Evolutionary conservation across 2,329 filamentous ascomycete genomes (phyloP), one percentile per base, ranked within the genome.

Genomic region (Parastagonospora avenae): DNA sequence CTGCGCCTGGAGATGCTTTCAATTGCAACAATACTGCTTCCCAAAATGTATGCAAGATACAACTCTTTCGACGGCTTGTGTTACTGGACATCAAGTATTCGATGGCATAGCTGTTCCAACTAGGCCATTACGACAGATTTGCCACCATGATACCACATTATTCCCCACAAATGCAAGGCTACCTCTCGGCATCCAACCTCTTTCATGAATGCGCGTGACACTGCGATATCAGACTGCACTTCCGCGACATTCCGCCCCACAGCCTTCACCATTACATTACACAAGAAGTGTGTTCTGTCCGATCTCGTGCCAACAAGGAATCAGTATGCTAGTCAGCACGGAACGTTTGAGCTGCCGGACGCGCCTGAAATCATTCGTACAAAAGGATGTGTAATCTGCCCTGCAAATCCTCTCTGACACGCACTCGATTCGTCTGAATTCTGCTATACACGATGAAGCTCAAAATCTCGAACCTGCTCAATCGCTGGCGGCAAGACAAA

Each of bases 401-500:
- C 28, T 48, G 40, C 14, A 37, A 27, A 12, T n/a, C 38, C 40
- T 4, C 32, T 12, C 16, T 28, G 31, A 14, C 4, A 12, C 14
- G 30, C 19, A 27, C 15, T 28, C 14, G n/a, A 4, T 31, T 27
- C 33, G 11, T 15, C 33, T 9, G 4, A 28, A 19, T 3, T 30
- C 14, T 33, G 24, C 2, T 27, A 24, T 24, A 24, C 19, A 24
- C 19, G 19, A 52, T 46, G 8, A 54, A 44, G 19, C 54, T 57
- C 50, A 63, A 51, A 45, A 15, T 65, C 15, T 42, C 50, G 4
- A 63, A 61, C 38, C 58, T 60, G 4, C 37, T 64, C 11, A 46
- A 41, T 11, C 29, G 53, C 10, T 63, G 62, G 63, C 50, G 50
- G 19, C 48, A 56, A 12, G 53, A 49, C 7, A 50, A 48, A 16